Conservation (phyloP, 306 rosid genomes). For the Rosa lucieae region DNA sequence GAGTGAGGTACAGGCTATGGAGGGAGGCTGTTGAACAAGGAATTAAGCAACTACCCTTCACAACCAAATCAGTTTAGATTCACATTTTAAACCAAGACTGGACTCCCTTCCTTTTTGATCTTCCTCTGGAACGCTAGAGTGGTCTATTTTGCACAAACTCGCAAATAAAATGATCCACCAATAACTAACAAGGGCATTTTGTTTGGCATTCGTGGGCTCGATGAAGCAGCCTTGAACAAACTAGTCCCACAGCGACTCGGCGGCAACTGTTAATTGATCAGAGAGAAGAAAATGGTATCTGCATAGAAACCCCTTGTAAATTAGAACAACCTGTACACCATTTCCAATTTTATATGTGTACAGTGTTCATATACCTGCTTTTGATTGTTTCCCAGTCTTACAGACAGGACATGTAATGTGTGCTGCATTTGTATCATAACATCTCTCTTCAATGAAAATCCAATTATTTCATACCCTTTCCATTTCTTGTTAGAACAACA, state of each 20-base stretch:
- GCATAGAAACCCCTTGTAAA: conserved; percentile 36
- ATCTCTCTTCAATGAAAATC: background rate
- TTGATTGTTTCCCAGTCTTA: conserved; percentile 16
- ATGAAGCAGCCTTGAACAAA: conserved; percentile 3
- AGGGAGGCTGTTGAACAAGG: conserved; percentile 79
- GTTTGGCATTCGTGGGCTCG: conserved; percentile 24
- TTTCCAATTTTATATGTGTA: conserved; percentile 28
- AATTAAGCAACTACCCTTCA: conserved; percentile 62
- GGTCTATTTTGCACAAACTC: conserved; percentile 17
- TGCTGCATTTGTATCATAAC: background rate
- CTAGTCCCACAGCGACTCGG: conserved; percentile 24
- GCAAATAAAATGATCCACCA: conserved; percentile 2
- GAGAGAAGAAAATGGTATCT: conserved; percentile 36
- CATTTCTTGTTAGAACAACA: background rate
- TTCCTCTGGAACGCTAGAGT: conserved; percentile 20
- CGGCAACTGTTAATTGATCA: conserved; percentile 51
- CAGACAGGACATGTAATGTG: background rate
- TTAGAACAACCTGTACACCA: conserved; percentile 37
- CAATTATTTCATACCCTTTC: background rate
- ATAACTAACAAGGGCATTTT: background rate
- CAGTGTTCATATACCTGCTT: conserved; percentile 21
- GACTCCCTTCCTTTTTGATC: conserved; percentile 3
- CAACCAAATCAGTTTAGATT: conserved; percentile 30
- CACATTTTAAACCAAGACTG: conserved; percentile 6
- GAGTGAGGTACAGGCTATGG: conserved; percentile 86